These are phyloP conservation scores for Erythrobasidium yunnanense DNA, from an alignment of 768 basidiomycete genomes.

Conservation along the genomic window DNA sequence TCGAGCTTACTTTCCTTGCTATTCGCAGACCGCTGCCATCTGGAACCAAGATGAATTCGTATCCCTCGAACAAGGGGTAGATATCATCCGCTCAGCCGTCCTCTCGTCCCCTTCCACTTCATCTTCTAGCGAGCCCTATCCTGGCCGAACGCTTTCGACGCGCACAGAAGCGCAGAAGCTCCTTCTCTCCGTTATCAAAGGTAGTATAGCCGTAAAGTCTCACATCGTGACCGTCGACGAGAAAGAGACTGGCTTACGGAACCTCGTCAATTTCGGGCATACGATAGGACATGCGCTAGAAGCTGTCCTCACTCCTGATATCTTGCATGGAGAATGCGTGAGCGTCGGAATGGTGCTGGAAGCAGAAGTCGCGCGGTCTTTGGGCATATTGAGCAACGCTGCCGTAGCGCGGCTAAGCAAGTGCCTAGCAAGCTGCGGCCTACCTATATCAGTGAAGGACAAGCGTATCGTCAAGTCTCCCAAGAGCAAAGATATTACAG, in stretches of 20 bases:
- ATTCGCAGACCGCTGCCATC: constrained; percentile 83
- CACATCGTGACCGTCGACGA: constrained; percentile 96
- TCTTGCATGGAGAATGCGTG: constrained; percentile 94
- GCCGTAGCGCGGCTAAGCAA: constrained; percentile 79
- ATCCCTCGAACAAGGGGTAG: constrained; percentile 70
- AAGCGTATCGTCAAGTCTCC: constrained; percentile 64
- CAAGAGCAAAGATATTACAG: constrained; percentile 53
- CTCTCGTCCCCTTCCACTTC: constrained; percentile 52
- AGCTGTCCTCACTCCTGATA: constrained; percentile 80
- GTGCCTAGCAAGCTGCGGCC: constrained; percentile 77
- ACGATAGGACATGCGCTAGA: constrained; percentile 98
- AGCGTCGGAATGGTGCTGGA: constrained; percentile 93
- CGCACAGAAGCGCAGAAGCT: constrained; percentile 64
- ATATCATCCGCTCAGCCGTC: constrained; percentile 73
- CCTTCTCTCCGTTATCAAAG: constrained; percentile 79
- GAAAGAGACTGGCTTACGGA: constrained; percentile 89
- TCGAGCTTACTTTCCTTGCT: neutral
- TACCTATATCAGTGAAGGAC: constrained; percentile 71
- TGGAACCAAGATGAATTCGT: constrained; percentile 87
- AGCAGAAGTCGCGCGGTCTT: constrained; percentile 77
- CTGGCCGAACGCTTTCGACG: constrained; percentile 46
- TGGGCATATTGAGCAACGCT: constrained; percentile 81
- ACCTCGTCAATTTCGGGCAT: constrained; percentile 98
- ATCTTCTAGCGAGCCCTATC: constrained; percentile 47
- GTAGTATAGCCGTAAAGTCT: constrained; percentile 87